phyloP scores from a whole-genome alignment of 192 early-diverging fungal genomes.

The Entomortierella chlamydospora region DNA sequence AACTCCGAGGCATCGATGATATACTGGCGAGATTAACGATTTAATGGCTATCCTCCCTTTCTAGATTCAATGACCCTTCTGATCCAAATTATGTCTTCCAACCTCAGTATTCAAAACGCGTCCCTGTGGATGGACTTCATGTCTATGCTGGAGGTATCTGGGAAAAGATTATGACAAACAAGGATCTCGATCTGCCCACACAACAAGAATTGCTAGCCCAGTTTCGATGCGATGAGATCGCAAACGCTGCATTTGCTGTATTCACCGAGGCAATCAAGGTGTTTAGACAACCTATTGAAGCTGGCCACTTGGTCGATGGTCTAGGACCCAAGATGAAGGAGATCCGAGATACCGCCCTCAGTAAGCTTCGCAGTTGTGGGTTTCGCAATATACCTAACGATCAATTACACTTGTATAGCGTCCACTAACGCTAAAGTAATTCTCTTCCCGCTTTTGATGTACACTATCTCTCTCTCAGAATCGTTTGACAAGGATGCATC shows the following conservation, averaged over 20 bases:
- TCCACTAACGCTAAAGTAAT: neutral
- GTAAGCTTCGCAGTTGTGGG: constrained; percentile 27
- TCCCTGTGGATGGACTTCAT: constrained; percentile 97
- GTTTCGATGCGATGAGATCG: constrained; percentile 98
- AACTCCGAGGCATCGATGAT: neutral
- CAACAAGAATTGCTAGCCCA: constrained; percentile 99
- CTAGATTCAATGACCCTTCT: constrained; percentile 75
- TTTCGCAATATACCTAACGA: too few species aligned
- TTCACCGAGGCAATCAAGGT: constrained; percentile 72
- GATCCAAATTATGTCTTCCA: constrained; percentile 87
- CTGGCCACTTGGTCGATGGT: constrained; percentile 77
- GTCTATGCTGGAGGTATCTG: constrained; percentile 91
- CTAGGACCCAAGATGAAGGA: constrained; percentile 74
- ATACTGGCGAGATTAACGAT: neutral
- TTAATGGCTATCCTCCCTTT: neutral
- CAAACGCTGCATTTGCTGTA: constrained; percentile 71
- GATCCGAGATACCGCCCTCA: constrained; percentile 66
- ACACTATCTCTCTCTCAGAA: constrained; percentile 23
- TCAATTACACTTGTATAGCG: too few species aligned
- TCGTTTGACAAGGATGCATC: constrained; percentile 91
- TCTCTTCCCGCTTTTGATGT: neutral
- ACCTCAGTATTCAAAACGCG: constrained; percentile 84
- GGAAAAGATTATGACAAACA: constrained; percentile 89
- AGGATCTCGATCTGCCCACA: constrained; percentile 96
- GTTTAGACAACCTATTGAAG: constrained; percentile 77